phyloP scores from a whole-genome alignment of 1,284 basidiomycete species.

The Phenoliferia sp. region DNA sequence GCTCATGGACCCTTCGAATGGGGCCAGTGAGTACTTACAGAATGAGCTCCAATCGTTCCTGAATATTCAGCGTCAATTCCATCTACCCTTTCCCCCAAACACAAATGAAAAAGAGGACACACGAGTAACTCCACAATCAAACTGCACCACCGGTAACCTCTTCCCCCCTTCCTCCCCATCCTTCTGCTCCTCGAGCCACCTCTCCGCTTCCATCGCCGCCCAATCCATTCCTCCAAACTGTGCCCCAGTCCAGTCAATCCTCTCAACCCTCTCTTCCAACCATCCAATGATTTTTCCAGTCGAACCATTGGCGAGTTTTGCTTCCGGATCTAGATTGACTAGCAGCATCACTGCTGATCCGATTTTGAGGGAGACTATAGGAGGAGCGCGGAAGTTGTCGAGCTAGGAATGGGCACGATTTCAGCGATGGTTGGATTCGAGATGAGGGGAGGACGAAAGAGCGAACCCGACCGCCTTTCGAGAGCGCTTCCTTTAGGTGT shows the following conservation, averaged over 20 bases:
- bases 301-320: conserved; percentile 24
- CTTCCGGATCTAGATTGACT: conserved; percentile 29
- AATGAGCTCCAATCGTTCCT: background rate
- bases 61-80: background rate
- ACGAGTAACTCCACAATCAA: conserved; percentile 24
- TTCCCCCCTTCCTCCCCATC: conserved; percentile 16
- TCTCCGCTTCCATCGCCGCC: conserved; percentile 11
- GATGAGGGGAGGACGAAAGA: background rate
- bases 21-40: background rate
- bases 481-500: background rate
- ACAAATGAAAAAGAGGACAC: background rate
- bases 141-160: background rate
- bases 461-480: no score
- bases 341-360: conserved; percentile 35
- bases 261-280: conserved; percentile 5
- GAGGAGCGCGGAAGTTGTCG: conserved; percentile 19
- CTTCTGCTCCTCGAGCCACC: conserved; percentile 18
- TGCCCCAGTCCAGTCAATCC: no score
- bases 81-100: background rate
- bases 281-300: conserved; percentile 35
- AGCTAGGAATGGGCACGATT: conserved; percentile 6
- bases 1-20: background rate
- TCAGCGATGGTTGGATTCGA: no score
- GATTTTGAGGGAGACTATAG: conserved; percentile 23
- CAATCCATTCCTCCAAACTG: background rate